Percentiles rank a stretch among this genome's conserved stretches.
These are phyloP conservation scores for Urostyla sp. DNA, from an alignment of 73 alveolate species.

Conservation along the genomic window DNA sequence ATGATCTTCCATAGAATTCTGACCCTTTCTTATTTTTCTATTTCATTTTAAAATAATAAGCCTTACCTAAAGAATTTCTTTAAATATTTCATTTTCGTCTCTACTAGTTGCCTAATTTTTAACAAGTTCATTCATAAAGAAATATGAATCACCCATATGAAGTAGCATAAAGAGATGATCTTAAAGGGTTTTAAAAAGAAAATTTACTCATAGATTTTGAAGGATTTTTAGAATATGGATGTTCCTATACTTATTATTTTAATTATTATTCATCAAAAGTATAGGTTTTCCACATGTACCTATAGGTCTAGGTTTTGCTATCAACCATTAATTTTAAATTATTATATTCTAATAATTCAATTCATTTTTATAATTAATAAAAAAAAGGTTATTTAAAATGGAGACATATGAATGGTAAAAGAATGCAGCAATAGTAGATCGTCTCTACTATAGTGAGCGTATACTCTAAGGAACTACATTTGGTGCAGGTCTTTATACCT, in stretches of 20 bases:
- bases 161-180: not conserved
- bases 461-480: constrained; percentile 45
- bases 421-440: constrained; percentile 70
- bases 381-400: constrained; percentile 51
- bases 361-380: constrained; percentile 3
- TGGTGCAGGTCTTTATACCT: constrained; percentile 48
- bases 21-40: not conserved
- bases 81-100: not conserved
- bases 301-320: not conserved
- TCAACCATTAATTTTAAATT: constrained; percentile 23
- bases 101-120: not conserved
- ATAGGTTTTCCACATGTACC: not conserved
- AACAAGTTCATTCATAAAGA: not conserved
- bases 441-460: constrained; percentile 71
- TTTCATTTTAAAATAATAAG: no score
- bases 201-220: not conserved
- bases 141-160: not conserved
- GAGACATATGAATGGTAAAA: constrained; percentile 75
- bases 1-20: not conserved
- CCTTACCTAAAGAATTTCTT: not conserved
- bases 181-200: not conserved
- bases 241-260: not conserved
- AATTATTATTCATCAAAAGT: not conserved
- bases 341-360: not conserved
- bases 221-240: not conserved